These are phyloP conservation scores for Hypoxylon lienhwacheense DNA, from an alignment of 495 filamentous ascomycete genomes.

Conservation along the genomic window DNA sequence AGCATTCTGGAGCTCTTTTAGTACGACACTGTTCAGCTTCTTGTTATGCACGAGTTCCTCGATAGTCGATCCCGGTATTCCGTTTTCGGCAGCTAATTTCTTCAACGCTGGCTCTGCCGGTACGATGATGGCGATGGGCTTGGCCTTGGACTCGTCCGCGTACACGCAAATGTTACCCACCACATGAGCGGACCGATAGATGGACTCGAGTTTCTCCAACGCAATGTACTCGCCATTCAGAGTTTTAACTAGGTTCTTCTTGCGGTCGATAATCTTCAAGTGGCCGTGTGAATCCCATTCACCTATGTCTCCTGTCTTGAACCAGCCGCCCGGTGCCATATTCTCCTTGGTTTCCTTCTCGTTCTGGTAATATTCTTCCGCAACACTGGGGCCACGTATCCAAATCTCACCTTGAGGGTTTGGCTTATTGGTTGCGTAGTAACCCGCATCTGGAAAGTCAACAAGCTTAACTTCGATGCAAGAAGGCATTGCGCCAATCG, in stretches of 20 bases:
- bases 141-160: conserved; percentile 75
- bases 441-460: conserved; percentile 92
- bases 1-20: conserved; percentile 76
- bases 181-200: conserved; percentile 82
- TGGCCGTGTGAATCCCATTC: conserved; percentile 84
- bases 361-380: conserved; percentile 76
- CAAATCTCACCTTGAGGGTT: conserved; percentile 92
- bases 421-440: conserved; percentile 80
- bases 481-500: conserved; percentile 79
- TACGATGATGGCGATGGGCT: conserved; percentile 92
- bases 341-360: conserved; percentile 79
- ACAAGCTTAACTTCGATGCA: conserved; percentile 91
- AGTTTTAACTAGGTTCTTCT: conserved; percentile 98
- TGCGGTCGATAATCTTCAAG: conserved; percentile 88
- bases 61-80: conserved; percentile 67
- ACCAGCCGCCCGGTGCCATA: conserved; percentile 82
- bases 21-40: conserved; percentile 75
- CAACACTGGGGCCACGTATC: conserved; percentile 80
- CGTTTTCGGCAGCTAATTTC: conserved; percentile 74
- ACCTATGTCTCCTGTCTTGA: conserved; percentile 94
- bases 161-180: conserved; percentile 96
- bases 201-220: conserved; percentile 95
- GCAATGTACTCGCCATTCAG: conserved; percentile 97
- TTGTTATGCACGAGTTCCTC: conserved; percentile 83
- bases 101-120: conserved; percentile 83